A percentile compares a stretch with the other conserved stretches of the same genome.
These are phyloP conservation scores for Craterostigma plantagineum DNA, from an alignment of 257 asterid species.

Conservation along the genomic window DNA sequence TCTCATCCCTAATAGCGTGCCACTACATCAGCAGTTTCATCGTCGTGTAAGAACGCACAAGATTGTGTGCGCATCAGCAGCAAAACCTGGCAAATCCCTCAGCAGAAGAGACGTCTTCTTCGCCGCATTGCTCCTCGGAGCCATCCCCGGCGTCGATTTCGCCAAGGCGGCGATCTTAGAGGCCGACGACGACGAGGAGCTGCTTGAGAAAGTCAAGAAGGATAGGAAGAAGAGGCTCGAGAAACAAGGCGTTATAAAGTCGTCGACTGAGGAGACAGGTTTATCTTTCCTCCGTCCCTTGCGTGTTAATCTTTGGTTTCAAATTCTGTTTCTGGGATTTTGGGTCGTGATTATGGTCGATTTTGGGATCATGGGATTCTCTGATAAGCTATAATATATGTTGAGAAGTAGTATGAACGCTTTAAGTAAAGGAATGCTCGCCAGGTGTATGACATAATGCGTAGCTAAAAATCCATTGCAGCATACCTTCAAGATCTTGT, in stretches of 20 bases:
- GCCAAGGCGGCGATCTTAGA: conserved; percentile 80
- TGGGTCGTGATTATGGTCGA: no score
- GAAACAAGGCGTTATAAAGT: conserved; percentile 36
- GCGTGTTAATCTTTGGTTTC: neutral
- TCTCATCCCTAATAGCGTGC: no score
- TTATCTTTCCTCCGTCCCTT: neutral
- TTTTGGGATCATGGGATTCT: no score
- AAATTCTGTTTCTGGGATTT: neutral
- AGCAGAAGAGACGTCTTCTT: conserved; percentile 35
- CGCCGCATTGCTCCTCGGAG: neutral
- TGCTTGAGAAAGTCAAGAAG: conserved; percentile 69
- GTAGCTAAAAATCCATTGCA: conserved; percentile 14
- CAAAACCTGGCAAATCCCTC: conserved; percentile 12
- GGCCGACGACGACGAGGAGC: conserved; percentile 76
- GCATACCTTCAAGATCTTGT: conserved; percentile 83
- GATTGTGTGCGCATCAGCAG: conserved; percentile 25
- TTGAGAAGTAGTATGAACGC: no score
- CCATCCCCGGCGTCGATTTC: conserved; percentile 19
- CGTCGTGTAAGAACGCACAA: neutral
- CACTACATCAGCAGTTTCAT: no score
- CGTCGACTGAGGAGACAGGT: conserved; percentile 68
- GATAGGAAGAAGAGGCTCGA: conserved; percentile 89
- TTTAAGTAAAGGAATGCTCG: neutral
- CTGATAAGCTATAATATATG: no score
- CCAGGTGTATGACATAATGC: neutral